phyloP scores from a whole-genome alignment of 768 basidiomycete species.

The Mycena sanguinolenta region DNA sequence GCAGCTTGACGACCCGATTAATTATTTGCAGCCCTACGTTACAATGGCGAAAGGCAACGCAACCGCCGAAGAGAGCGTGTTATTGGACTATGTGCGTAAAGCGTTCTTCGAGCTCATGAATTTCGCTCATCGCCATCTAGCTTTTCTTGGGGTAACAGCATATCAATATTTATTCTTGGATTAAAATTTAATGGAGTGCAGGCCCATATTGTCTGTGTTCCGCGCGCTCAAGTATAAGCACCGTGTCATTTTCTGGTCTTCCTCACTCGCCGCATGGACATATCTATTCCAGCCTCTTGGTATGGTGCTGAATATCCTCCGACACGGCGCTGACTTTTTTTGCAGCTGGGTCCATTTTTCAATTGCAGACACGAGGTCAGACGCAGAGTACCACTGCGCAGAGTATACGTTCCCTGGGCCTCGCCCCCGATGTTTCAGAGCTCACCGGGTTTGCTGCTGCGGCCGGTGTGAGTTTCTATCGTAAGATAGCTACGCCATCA shows the following conservation, averaged over 20 bases:
- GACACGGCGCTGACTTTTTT: conserved; percentile 30
- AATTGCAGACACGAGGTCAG: conserved; percentile 47
- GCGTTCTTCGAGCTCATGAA: not conserved
- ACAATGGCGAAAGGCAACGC: conserved; percentile 65
- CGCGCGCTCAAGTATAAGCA: conserved; percentile 66
- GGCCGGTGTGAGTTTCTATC: conserved; percentile 60
- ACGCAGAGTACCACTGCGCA: conserved; percentile 46
- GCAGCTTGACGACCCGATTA: not conserved
- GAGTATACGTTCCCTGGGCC: conserved; percentile 58
- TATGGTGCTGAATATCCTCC: conserved; percentile 44
- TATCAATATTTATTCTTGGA: not conserved
- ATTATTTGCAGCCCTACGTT: conserved; percentile 69
- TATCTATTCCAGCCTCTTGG: conserved; percentile 72
- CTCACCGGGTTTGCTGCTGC: conserved; percentile 71
- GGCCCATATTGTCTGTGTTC: conserved; percentile 59
- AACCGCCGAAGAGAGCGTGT: conserved; percentile 68
- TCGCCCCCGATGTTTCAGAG: conserved; percentile 57
- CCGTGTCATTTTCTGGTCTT: conserved; percentile 66
- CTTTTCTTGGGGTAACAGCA: conserved; percentile 55
- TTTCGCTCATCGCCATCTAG: conserved; percentile 43
- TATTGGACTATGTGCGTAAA: conserved; percentile 72
- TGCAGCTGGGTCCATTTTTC: conserved; percentile 59
- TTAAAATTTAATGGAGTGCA: conserved; percentile 38
- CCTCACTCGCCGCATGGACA: conserved; percentile 59
- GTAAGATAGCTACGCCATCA: not conserved